Percentiles rank a stretch among this genome's conserved stretches.
phyloP scores from a whole-genome alignment of 345 rosid genomes.

The Reutealis trisperma region DNA sequence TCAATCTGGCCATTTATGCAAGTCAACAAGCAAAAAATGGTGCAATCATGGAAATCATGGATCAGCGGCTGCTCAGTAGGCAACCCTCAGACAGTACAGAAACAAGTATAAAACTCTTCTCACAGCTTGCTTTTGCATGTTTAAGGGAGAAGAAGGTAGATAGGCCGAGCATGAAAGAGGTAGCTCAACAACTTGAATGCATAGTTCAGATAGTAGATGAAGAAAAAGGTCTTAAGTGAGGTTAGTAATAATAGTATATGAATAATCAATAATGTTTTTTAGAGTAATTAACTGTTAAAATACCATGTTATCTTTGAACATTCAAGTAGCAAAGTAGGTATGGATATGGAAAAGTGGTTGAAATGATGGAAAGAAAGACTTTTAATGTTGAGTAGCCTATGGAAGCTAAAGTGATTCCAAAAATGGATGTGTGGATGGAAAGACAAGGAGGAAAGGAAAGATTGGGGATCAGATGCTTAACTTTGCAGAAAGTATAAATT shows the following conservation, averaged over 20 bases:
- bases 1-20: constrained; percentile 48
- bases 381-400: constrained; percentile 5
- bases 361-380: constrained; percentile 20
- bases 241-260: constrained; percentile 11
- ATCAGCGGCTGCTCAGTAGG: constrained; percentile 34
- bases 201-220: constrained; percentile 31
- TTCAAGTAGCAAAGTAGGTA: constrained; percentile 26
- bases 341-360: constrained; percentile 11
- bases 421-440: constrained; percentile 23
- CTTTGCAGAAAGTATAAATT: constrained; percentile 26
- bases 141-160: constrained; percentile 47
- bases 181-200: constrained; percentile 46
- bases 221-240: constrained; percentile 9
- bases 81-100: constrained; percentile 24
- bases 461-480: constrained; percentile 44
- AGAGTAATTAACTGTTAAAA: constrained; percentile 7
- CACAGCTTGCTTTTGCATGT: constrained; percentile 51
- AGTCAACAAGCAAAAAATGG: constrained; percentile 39
- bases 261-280: background rate
- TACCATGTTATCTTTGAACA: constrained; percentile 26
- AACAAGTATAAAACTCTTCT: constrained; percentile 35
- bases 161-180: constrained; percentile 58
- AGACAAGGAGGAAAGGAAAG: constrained; percentile 6
- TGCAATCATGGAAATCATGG: constrained; percentile 44
- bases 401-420: constrained; percentile 35